Base-by-base conservation (phyloP, 179 eudicot species). In the Actinidia chinensis region DNA sequence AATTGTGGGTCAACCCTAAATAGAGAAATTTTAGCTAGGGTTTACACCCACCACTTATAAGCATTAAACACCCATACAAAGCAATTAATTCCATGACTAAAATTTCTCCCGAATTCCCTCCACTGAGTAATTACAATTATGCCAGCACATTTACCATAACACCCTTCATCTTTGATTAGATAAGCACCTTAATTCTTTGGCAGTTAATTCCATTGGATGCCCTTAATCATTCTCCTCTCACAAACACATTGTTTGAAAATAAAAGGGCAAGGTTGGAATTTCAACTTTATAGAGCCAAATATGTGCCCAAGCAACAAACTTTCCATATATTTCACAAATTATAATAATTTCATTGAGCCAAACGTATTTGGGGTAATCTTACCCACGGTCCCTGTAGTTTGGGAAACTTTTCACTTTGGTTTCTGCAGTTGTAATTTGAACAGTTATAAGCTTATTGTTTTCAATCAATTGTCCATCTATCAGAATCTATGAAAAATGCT, bases 51-150 rank as follows among this genome's bases (percentile, higher is more conserved):
- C 52, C 52, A 20, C 28, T 13, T 4, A 0, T 44, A 68, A 68
- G 72, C 33, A 48, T 70, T 70, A 48, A 48, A 44, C 6, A 8
- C 10, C 25, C 58, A 22, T 25, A 48, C 50, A 17, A 48, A 48
- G 58, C 74, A 70, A 48, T 70, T 70, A 70, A 23, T 55, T n/a
- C 8, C 50, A 55, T 33, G 66, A 44, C 67, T 74, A 11, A 74
- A 74, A 74, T 25, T 74, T 74, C 76, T 74, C 76, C 76, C 66
- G n/a, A 73, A 70, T 70, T 70, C 58, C 58, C 74, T 70, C 56
- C 74, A 1, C 48, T 54, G 13, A 55, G 17, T 73, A 54, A 73
- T 36, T 55, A 55, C 65, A 36, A 42, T 73, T 73, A 10, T 18
- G 18, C 40, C 33, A 20, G 20, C 25, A 55, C 55, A 73, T 54